Base-by-base conservation (phyloP, 331 rosid genomes). In the Arachis monticola region DNA sequence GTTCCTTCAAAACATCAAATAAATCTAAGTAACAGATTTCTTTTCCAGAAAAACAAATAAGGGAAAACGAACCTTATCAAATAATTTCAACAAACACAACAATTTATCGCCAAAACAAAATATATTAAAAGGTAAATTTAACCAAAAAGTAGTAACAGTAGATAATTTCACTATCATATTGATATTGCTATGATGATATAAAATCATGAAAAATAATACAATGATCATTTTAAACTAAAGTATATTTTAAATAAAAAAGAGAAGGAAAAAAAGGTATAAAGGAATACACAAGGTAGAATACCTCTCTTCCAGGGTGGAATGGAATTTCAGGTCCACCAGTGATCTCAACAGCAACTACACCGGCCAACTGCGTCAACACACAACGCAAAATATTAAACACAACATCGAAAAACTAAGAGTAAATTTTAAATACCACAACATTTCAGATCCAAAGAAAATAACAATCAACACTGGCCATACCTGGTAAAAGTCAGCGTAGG, bases 301-400 rank as follows among this genome's bases (percentile, higher is more conserved):
- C 99, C 97, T 81, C 87, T 80, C 99, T 87, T 57, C 99, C 99
- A 0, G 99, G 97, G 77, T 95, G 97, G 90, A 95, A 95, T 7
- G 97, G 98, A 40, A 95, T 31, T 27, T 95, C 99, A 59, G 99
- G 99, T 64, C 99, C 99, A 64, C 99, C 99, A 9, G 99, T 87
- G 41, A 92, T 2, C 88, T 95, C 99, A 40, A 95, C 99, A 8
- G 93, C 97, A 42, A 95, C 98, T 2, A 95, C 97, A 0, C 99
- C 99, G 35, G 88, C 98, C 88, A 95, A 74, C 99, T 92, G 79
- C 5, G 55, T 4, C 8, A 68, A 56, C 9, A 51, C 8, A 1
- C 1, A 46, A 3, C 3, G 55, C 5, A 53, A 53, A 53, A 13
- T 4, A 13, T 11, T 22, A 65, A 48, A 1, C 55, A 4, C 2